A percentile compares a stretch with the other conserved stretches of the same genome.
Conservation (phyloP, 2,329 filamentous ascomycete species). For the Botrytis sinoallii region DNA sequence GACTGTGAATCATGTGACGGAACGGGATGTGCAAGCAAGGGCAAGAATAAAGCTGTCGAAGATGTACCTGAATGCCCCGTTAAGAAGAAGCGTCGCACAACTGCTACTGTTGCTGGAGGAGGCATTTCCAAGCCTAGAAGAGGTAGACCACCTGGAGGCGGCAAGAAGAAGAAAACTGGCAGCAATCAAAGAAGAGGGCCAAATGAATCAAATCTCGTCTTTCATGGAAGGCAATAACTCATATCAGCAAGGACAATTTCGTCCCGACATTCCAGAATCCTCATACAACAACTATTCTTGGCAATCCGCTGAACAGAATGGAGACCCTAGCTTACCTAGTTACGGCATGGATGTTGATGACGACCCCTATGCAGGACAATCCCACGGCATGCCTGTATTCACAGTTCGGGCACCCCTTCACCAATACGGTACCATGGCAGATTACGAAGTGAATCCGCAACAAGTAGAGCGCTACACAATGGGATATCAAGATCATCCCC, state of each 20-base stretch:
- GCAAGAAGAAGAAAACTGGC: constrained; percentile 8
- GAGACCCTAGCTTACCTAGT: background rate
- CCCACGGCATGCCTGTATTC: background rate
- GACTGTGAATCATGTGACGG: constrained; percentile 1
- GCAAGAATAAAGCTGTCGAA: background rate
- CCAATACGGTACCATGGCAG: background rate
- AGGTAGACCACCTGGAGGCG: constrained; percentile 6
- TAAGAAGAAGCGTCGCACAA: constrained; percentile 1
- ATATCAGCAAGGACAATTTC: background rate
- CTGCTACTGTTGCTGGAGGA: background rate
- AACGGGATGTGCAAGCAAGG: background rate
- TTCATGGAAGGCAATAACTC: background rate
- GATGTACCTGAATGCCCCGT: background rate
- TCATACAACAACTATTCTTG: background rate
- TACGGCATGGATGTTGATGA: background rate
- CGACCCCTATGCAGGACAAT: background rate
- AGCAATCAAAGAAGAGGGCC: background rate
- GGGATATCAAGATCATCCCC: background rate
- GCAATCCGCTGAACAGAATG: background rate
- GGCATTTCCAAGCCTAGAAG: background rate
- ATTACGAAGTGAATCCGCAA: background rate
- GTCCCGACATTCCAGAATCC: background rate
- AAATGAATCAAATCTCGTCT: background rate
- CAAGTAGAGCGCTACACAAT: background rate
- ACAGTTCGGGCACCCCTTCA: background rate